phyloP scores from a whole-genome alignment of 139 green algal genomes.

The Chlorella ohadii region DNA sequence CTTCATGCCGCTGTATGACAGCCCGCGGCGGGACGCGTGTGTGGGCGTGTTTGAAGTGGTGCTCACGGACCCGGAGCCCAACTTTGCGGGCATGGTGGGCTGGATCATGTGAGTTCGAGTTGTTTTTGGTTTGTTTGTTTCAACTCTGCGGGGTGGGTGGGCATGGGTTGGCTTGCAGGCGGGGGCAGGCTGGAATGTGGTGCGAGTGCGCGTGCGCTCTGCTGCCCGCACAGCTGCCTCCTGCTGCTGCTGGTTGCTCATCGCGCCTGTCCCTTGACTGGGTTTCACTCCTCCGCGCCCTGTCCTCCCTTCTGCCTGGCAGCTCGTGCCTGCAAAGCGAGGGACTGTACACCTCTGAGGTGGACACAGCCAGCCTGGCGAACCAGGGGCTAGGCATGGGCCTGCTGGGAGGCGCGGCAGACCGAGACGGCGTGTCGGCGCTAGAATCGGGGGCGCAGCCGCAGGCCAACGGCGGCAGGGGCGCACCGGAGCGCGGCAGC shows the following conservation, averaged over 20 bases:
- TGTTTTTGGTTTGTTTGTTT: too few species aligned
- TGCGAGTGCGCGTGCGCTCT: too few species aligned
- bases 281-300: too few species aligned
- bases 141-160: too few species aligned
- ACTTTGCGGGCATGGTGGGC: constrained; percentile 67
- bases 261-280: too few species aligned
- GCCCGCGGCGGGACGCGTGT: constrained; percentile 39
- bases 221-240: too few species aligned
- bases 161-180: too few species aligned
- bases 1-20: constrained; percentile 72
- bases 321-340: constrained; percentile 52
- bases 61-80: constrained; percentile 69
- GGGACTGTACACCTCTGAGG: constrained; percentile 60
- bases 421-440: constrained; percentile 33
- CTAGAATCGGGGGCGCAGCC: constrained; percentile 36
- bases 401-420: constrained; percentile 20
- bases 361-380: constrained; percentile 38
- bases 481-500: not conserved
- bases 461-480: not conserved
- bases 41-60: constrained; percentile 85
- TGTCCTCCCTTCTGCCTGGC: not conserved
- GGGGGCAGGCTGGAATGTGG: too few species aligned
- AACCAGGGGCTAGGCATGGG: constrained; percentile 56
- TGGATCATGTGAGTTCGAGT: constrained; percentile 67
- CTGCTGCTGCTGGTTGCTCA: too few species aligned